A percentile compares a stretch with the other conserved stretches of the same genome.
phyloP scores from a whole-genome alignment of 257 asterid species.

The Solanum virginianum region DNA sequence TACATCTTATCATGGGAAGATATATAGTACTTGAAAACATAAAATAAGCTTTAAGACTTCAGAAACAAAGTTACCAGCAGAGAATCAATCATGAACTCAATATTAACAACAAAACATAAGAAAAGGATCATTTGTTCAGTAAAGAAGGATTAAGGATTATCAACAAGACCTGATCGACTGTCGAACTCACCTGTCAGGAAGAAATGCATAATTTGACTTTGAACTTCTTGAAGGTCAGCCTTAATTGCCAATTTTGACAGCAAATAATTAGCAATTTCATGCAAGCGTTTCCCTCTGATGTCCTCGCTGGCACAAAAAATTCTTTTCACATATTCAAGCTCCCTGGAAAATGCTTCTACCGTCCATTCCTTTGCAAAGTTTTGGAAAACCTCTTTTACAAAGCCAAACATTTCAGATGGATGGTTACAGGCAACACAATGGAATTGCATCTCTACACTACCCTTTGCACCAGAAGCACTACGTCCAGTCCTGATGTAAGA shows the following conservation, averaged over 20 bases:
- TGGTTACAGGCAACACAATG: conserved; percentile 94
- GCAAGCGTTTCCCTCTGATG: conserved; percentile 65
- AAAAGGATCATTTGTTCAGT: neutral
- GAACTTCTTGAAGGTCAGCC: conserved; percentile 57
- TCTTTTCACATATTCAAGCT: conserved; percentile 69
- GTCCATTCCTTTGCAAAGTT: conserved; percentile 83
- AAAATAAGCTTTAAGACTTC: neutral
- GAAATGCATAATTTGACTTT: conserved; percentile 44
- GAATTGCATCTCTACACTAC: conserved; percentile 85
- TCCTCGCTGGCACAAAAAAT: conserved; percentile 70
- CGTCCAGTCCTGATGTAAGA: conserved; percentile 68
- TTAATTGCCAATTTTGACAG: conserved; percentile 45
- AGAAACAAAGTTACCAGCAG: neutral
- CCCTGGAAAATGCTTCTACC: conserved; percentile 65
- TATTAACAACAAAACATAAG: neutral
- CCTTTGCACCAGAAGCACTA: conserved; percentile 52
- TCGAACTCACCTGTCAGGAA: conserved; percentile 49
- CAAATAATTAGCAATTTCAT: conserved; percentile 50
- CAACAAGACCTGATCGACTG: neutral
- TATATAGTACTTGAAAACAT: neutral
- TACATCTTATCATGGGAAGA: neutral
- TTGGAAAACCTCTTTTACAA: conserved; percentile 88
- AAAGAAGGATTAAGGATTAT: neutral
- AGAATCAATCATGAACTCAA: neutral
- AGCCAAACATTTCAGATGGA: conserved; percentile 99